Percentiles rank a stretch among this genome's conserved stretches.
Conservation (phyloP, 1,139 yeast genomes). For the Scheffersomyces segobiensis region DNA sequence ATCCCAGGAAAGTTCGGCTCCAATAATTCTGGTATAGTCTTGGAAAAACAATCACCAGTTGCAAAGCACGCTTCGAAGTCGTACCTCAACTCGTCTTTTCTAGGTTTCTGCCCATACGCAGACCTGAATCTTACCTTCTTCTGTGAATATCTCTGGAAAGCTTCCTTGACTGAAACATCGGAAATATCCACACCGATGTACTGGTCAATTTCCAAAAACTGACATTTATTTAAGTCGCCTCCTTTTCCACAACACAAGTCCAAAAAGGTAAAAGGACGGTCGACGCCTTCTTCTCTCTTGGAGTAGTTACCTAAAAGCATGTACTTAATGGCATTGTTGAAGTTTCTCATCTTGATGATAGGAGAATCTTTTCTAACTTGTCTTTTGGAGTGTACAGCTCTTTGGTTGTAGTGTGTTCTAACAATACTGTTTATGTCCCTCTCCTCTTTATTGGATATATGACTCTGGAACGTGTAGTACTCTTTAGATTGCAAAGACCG, state of each 20-base stretch:
- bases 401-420: constrained; percentile 79
- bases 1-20: constrained; percentile 56
- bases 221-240: constrained; percentile 92
- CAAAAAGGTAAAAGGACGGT: constrained; percentile 43
- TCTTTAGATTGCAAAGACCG: constrained; percentile 12
- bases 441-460: constrained; percentile 33
- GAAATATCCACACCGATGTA: constrained; percentile 92
- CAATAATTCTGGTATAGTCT: constrained; percentile 68
- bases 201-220: constrained; percentile 67
- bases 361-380: constrained; percentile 76
- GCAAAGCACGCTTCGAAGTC: constrained; percentile 77
- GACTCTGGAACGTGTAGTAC: constrained; percentile 45
- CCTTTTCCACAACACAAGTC: constrained; percentile 98
- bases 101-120: constrained; percentile 21
- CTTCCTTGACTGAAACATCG: constrained; percentile 84
- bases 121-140: constrained; percentile 43
- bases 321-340: constrained; percentile 89
- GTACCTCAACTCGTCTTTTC: constrained; percentile 48
- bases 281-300: constrained; percentile 47
- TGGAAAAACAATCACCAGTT: constrained; percentile 88
- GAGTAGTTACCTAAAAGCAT: constrained; percentile 76
- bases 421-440: constrained; percentile 61
- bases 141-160: constrained; percentile 65
- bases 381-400: constrained; percentile 68
- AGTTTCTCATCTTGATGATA: constrained; percentile 80